These are phyloP conservation scores for Chalaropsis ovoidea DNA, from an alignment of 2,329 filamentous ascomycete species.

Conservation along the genomic window DNA sequence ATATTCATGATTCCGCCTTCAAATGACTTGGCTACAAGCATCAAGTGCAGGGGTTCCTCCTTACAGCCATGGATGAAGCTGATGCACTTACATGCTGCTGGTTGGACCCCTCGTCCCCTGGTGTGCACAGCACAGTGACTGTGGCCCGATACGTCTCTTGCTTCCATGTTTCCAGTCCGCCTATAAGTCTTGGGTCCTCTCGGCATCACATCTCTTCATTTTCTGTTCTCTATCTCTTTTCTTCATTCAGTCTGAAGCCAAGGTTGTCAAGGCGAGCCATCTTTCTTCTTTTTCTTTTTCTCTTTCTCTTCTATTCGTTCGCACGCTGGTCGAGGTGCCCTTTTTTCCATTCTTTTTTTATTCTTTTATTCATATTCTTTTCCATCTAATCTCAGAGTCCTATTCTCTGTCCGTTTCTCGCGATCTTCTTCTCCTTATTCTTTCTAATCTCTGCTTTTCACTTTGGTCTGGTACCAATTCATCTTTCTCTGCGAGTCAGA, in stretches of 20 bases:
- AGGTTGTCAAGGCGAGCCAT: constrained; percentile 20
- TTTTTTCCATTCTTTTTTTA: constrained; percentile 22
- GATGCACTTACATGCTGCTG: constrained; percentile 14
- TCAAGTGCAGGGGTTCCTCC: constrained; percentile 12
- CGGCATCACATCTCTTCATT: constrained; percentile 16
- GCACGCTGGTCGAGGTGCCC: constrained; percentile 25
- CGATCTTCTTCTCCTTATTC: not conserved
- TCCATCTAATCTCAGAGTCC: constrained; percentile 1
- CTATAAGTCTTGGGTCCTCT: constrained; percentile 21
- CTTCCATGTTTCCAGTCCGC: not conserved
- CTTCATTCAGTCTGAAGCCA: constrained; percentile 24
- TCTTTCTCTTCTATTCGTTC: constrained; percentile 23
- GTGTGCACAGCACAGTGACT: constrained; percentile 7
- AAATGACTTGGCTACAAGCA: constrained; percentile 12
- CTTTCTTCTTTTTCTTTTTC: constrained; percentile 23
- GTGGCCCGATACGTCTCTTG: not conserved
- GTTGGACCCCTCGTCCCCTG: not conserved
- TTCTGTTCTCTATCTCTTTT: constrained; percentile 17
- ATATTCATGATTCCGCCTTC: constrained; percentile 15
- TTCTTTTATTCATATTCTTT: constrained; percentile 5
- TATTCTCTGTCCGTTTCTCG: not conserved
- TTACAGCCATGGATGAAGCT: constrained; percentile 11
- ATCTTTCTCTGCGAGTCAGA: constrained; percentile 22
- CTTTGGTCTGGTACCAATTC: constrained; percentile 44
- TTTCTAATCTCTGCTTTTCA: constrained; percentile 30